phyloP scores from a whole-genome alignment of 108 stramenopile species.

The Conticribra weissflogii region DNA sequence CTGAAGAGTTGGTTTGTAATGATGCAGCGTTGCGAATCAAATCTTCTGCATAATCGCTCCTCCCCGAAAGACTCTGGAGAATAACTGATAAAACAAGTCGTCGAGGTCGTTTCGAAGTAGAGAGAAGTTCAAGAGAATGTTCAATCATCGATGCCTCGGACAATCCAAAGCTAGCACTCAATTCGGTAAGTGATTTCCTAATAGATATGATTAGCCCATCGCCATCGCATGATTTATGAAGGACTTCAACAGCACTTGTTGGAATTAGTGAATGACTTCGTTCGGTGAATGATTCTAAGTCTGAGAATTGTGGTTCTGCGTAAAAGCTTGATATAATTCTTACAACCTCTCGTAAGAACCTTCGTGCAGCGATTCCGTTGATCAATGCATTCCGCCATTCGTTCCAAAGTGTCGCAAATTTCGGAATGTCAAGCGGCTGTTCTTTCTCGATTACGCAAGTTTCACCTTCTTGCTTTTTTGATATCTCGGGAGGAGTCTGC shows the following conservation, averaged over 20 bases:
- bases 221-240: slow-evolving; percentile 71
- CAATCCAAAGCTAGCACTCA: slow-evolving; percentile 46
- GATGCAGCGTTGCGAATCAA: slow-evolving; percentile 63
- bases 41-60: slow-evolving; percentile 73
- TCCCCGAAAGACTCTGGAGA: slow-evolving; percentile 53
- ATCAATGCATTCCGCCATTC: slow-evolving; percentile 61
- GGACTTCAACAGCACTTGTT: slow-evolving; percentile 55
- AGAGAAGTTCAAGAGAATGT: slow-evolving; percentile 49
- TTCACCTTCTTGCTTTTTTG: too few relatives aligned
- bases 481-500: too few relatives aligned
- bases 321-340: slow-evolving; percentile 55
- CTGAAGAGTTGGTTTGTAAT: slow-evolving; percentile 49
- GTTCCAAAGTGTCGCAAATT: slow-evolving; percentile 53
- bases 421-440: slow-evolving; percentile 21
- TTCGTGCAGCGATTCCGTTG: slow-evolving; percentile 48
- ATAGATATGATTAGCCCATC: slow-evolving; percentile 49
- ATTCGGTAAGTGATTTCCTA: slow-evolving; percentile 24
- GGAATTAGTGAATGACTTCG: slow-evolving; percentile 54
- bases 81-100: slow-evolving; percentile 63
- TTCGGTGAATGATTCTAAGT: slow-evolving; percentile 29
- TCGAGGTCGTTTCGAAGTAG: slow-evolving; percentile 32
- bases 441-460: slow-evolving; percentile 18
- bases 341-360: slow-evolving; percentile 72
- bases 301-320: slow-evolving; percentile 46
- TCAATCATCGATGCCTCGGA: slow-evolving; percentile 49